These are phyloP conservation scores for Penicillium sp. DNA, from an alignment of 2,329 filamentous ascomycete species.

Conservation along the genomic window DNA sequence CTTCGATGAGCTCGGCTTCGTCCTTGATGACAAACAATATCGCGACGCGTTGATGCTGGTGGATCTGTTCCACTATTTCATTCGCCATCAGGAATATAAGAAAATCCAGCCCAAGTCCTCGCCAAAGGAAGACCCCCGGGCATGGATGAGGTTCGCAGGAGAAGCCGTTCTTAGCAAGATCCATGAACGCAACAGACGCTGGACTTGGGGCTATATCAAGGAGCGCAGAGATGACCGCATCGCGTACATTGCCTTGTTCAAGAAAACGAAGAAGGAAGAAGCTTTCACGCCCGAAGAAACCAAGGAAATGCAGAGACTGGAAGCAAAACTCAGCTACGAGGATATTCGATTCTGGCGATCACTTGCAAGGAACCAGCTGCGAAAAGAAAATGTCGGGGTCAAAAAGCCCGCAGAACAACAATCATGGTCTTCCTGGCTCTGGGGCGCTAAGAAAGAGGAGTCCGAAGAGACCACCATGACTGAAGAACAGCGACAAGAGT, in stretches of 20 bases:
- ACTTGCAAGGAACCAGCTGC: conserved; percentile 85
- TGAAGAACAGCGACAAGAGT: conserved; percentile 91
- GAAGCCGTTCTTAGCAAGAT: conserved; percentile 90
- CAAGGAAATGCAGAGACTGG: conserved; percentile 71
- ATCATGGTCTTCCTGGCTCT: conserved; percentile 89
- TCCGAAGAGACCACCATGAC: conserved; percentile 83
- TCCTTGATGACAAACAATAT: conserved; percentile 97
- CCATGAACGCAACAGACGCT: conserved; percentile 85
- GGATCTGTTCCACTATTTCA: conserved; percentile 97
- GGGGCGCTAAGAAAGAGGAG: conserved; percentile 75
- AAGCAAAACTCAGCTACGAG: conserved; percentile 88
- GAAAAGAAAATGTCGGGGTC: conserved; percentile 91
- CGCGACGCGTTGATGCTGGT: conserved; percentile 97
- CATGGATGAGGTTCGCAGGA: conserved; percentile 90
- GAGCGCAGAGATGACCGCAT: conserved; percentile 87
- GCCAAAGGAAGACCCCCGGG: conserved; percentile 84
- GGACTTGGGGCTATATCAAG: conserved; percentile 95
- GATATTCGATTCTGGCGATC: conserved; percentile 97
- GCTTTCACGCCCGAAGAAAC: conserved; percentile 66
- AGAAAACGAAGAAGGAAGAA: conserved; percentile 80
- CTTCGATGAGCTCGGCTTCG: conserved; percentile 96
- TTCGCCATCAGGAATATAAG: conserved; percentile 96
- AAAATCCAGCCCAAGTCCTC: conserved; percentile 80
- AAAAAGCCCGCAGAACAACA: conserved; percentile 71
- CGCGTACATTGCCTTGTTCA: conserved; percentile 91